Evolutionary conservation across 2,329 filamentous ascomycete species (phyloP), one percentile per base, ranked within the genome.

Genomic region (Lasiodiplodia sp.): DNA sequence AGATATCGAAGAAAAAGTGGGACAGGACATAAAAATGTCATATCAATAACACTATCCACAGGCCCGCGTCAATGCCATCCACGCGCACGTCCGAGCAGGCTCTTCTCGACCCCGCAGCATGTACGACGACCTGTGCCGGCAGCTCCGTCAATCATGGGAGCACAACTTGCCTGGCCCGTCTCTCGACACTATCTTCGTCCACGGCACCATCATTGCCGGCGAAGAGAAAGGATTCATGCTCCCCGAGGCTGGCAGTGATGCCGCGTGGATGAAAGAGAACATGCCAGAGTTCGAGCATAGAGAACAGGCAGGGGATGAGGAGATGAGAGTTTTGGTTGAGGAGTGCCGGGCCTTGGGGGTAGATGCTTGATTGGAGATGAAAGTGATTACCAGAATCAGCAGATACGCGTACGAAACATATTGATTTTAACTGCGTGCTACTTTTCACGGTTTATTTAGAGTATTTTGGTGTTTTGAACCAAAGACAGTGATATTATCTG

Each of bases 121-220:
- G 16, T 68, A 72, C 18, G 68, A 68, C 11, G 65, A 47, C 4
- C 66, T 77, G 34, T 70, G 70, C 23, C 11, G 52, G 16, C 52
- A 44, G 1, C 62, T 75, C 0, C 71, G 63, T n/a, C 16, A 8
- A 2, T 58, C 72, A 11, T 81, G 74, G 75, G 69, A 74, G 23
- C 14, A 21, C 3, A 18, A 69, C 21, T 34, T 67, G 23, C 5
- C 40, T 11, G 21, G 34, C 18, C 40, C 38, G 16, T 38, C 34
- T 28, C 70, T 78, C 52, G 72, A 76, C 56, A 72, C 71, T 52
- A 69, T 76, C 5, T 76, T 77, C 62, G 44, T 78, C 10, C 71
- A 75, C 65, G 73, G 74, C 40, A 72, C 73, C 69, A 74, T 76
- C 37, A 70, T 57, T 11, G 75, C 72, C 37, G 75, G 73, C 4